phyloP scores from a whole-genome alignment of 192 early-diverging fungal genomes.

The Umbelopsis ramanniana region DNA sequence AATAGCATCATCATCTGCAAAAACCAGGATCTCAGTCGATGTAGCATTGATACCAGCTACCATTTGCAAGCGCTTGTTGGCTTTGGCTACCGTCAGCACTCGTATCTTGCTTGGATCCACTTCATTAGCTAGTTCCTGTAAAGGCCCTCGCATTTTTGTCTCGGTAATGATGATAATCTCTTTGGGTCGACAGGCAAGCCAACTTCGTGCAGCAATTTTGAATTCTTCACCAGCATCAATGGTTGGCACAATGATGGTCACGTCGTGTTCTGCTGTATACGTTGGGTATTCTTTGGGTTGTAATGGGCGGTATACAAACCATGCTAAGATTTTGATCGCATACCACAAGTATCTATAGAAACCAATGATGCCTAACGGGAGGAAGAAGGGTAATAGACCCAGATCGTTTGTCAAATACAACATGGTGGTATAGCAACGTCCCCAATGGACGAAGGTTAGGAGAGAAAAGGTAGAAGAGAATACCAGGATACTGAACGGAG shows the following conservation, averaged over 20 bases:
- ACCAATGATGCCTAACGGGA: constrained; percentile 62
- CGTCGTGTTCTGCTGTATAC: constrained; percentile 51
- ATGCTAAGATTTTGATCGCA: constrained; percentile 57
- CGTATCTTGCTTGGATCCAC: constrained; percentile 50
- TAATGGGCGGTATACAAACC: constrained; percentile 56
- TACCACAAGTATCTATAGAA: constrained; percentile 67
- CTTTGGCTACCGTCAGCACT: constrained; percentile 50
- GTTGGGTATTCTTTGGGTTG: constrained; percentile 48
- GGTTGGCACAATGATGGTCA: constrained; percentile 64
- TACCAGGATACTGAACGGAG: no score
- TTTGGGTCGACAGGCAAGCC: constrained; percentile 55
- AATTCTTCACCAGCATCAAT: constrained; percentile 69
- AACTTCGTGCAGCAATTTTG: constrained; percentile 56
- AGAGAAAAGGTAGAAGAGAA: background rate
- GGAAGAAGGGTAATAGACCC: constrained; percentile 52
- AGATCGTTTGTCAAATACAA: constrained; percentile 60
- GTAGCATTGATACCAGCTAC: constrained; percentile 57
- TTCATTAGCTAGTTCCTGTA: constrained; percentile 49
- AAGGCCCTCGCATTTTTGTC: constrained; percentile 35
- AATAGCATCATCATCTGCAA: constrained; percentile 64
- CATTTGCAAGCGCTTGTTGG: constrained; percentile 65
- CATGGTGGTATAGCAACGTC: constrained; percentile 36
- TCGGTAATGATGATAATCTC: constrained; percentile 65
- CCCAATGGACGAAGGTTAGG: constrained; percentile 39
- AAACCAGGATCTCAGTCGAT: constrained; percentile 56